Evolutionary conservation across 192 early-diverging fungal genomes (phyloP).

Genomic region (Backusella parvicylindrica): DNA sequence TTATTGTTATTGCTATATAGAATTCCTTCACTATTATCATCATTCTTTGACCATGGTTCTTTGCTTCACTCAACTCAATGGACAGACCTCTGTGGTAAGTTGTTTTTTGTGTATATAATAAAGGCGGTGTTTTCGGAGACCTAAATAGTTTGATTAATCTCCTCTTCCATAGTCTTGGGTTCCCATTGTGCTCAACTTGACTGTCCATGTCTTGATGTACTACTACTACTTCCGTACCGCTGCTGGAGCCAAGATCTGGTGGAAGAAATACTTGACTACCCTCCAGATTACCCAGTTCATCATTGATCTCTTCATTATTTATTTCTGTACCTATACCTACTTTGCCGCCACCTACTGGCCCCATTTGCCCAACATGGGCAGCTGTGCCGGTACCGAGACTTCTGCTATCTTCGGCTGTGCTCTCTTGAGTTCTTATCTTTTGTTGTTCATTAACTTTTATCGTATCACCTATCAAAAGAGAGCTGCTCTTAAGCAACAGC

Average conservation of each 20-base stretch:
- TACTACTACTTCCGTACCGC: conserved; percentile 85
- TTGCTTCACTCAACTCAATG: conserved; percentile 79
- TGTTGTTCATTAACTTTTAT: conserved; percentile 92
- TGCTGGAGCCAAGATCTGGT: conserved; percentile 78
- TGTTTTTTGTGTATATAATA: not conserved
- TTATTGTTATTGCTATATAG: conserved; percentile 32
- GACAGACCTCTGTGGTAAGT: conserved; percentile 73
- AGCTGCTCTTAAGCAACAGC: conserved; percentile 34
- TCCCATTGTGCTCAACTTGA: conserved; percentile 78
- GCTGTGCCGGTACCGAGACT: conserved; percentile 71
- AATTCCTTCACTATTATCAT: conserved; percentile 93
- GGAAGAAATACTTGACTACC: conserved; percentile 91
- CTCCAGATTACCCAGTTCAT: conserved; percentile 90
- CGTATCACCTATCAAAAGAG: conserved; percentile 71
- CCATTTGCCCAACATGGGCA: conserved; percentile 55
- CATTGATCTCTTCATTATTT: conserved; percentile 82
- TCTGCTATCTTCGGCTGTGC: conserved; percentile 82
- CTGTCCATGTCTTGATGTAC: conserved; percentile 91
- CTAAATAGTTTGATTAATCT: not conserved
- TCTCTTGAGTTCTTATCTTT: conserved; percentile 75
- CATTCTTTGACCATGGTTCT: conserved; percentile 88
- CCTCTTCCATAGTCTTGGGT: conserved; percentile 56
- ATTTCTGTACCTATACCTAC: conserved; percentile 85
- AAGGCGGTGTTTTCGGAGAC: not conserved
- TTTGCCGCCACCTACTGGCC: conserved; percentile 66